Evolutionary conservation across 306 rosid genomes (phyloP), one percentile per base, ranked within the genome.

Genomic region (Lathyrus oleraceus): DNA sequence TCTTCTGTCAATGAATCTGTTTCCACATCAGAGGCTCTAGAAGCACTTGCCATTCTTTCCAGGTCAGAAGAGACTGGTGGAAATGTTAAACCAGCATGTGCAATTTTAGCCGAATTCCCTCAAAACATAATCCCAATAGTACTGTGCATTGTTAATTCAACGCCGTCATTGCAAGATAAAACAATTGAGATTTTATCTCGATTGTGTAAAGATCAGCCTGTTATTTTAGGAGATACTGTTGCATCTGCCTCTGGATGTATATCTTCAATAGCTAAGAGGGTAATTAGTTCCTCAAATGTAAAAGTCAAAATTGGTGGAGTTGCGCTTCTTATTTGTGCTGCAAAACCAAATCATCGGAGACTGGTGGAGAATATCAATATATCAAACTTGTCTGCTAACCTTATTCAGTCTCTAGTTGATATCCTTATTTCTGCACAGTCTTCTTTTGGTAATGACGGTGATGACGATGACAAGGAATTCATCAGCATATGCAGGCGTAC

Each of bases 31-130:
- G 98, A 90, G 75, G 96, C 94, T 74, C 82, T 93, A 3, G 97
- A 90, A 73, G 97, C 98, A 48, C 96, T 93, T 85, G 97, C 88
- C 67, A 85, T 93, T 77, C 77, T 93, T 73, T 93, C 97, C 75
- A 83, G 90, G 75, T 90, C 94, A 19, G 89, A 61, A 68, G 85
- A 83, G 76, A 76, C 79, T 32, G 49, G 83, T 54, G 85, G 86
- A 66, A 74, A 81, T 49, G 78, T 56, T 42, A 93, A 87, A 78
- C 88, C 97, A 64, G 91, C 98, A 61, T 88, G 98, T 96, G 88
- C 91, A 76, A 85, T 93, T 79, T 90, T 93, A 59, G 88, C 97
- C 64, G 98, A 90, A 74, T 81, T 76, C 64, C 96, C 97, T 9
- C 47, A 88, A 78, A 85, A 88, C 87, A 82, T 93, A 81, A 76